Evolutionary conservation across 1,139 yeast species (phyloP).

Genomic region (Blastobotrys capitulatus): DNA sequence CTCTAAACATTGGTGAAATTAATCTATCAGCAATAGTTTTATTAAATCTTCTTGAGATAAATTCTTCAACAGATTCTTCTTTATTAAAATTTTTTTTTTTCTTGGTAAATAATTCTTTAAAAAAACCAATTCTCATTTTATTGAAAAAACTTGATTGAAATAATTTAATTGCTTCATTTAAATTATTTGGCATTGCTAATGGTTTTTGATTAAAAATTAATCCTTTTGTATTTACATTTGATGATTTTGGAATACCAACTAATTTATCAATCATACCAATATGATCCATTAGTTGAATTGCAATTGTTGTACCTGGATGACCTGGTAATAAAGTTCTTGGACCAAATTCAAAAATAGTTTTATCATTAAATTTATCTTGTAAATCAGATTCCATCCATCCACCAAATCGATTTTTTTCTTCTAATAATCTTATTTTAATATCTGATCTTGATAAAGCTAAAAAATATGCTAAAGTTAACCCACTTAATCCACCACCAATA

Average conservation of each 20-base stretch:
- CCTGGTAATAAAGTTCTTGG: conserved; percentile 40
- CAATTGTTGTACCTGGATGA: conserved; percentile 32
- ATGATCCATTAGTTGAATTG: conserved; percentile 36
- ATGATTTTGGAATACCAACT: conserved; percentile 44
- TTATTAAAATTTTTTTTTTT: conserved; percentile 25
- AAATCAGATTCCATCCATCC: conserved; percentile 67
- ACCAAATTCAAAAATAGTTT: conserved; percentile 35
- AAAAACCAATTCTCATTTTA: conserved; percentile 33
- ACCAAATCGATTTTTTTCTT: conserved; percentile 51
- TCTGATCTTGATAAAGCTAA: conserved; percentile 61
- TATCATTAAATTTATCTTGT: conserved; percentile 10
- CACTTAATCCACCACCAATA: conserved; percentile 86
- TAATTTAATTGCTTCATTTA: conserved; percentile 24
- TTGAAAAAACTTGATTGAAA: conserved; percentile 34
- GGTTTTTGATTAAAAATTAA: conserved; percentile 39
- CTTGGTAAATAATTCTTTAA: conserved; percentile 35
- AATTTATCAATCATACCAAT: conserved; percentile 40
- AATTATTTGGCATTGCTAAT: conserved; percentile 30
- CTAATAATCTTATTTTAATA: conserved; percentile 56
- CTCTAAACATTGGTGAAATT: conserved; percentile 78
- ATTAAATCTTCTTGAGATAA: conserved; percentile 68
- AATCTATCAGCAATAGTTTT: conserved; percentile 54
- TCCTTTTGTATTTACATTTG: conserved; percentile 57
- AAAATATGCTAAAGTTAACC: conserved; percentile 73
- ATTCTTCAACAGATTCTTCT: conserved; percentile 72